These are phyloP conservation scores for Hygrophorus russula DNA, from an alignment of 768 basidiomycete genomes.

Conservation along the genomic window DNA sequence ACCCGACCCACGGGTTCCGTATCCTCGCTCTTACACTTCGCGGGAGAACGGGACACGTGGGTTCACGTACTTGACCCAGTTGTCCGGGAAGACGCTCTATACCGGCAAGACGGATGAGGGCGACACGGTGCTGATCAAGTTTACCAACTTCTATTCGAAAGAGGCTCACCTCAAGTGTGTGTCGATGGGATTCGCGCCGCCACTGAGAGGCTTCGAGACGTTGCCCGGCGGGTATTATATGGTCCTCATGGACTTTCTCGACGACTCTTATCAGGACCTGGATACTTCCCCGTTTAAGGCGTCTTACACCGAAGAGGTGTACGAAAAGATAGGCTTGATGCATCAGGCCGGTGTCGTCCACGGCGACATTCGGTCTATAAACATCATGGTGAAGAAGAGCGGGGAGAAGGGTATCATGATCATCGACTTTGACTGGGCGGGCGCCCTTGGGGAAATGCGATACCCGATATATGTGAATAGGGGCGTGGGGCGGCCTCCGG, in stretches of 20 bases:
- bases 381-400: slow-evolving; percentile 17
- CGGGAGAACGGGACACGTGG: too few relatives aligned
- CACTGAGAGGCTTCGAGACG: slow-evolving; percentile 13
- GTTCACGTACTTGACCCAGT: background rate
- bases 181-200: slow-evolving; percentile 15
- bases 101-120: background rate
- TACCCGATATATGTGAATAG: slow-evolving; percentile 17
- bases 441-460: slow-evolving; percentile 10
- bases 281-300: slow-evolving; percentile 1
- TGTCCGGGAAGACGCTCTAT: background rate
- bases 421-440: slow-evolving; percentile 21
- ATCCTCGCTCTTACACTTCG: background rate
- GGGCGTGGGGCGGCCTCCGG: slow-evolving; percentile 13
- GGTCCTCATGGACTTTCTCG: slow-evolving; percentile 23
- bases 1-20: background rate
- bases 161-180: slow-evolving; percentile 16
- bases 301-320: background rate
- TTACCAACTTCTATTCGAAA: slow-evolving; percentile 15
- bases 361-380: slow-evolving; percentile 19
- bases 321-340: slow-evolving; percentile 1
- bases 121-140: slow-evolving; percentile 18
- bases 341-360: slow-evolving; percentile 19
- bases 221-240: slow-evolving; percentile 20
- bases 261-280: slow-evolving; percentile 6
- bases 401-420: slow-evolving; percentile 7